phyloP scores from a whole-genome alignment of 768 basidiomycete genomes.

The Pulveroboletus sp. region DNA sequence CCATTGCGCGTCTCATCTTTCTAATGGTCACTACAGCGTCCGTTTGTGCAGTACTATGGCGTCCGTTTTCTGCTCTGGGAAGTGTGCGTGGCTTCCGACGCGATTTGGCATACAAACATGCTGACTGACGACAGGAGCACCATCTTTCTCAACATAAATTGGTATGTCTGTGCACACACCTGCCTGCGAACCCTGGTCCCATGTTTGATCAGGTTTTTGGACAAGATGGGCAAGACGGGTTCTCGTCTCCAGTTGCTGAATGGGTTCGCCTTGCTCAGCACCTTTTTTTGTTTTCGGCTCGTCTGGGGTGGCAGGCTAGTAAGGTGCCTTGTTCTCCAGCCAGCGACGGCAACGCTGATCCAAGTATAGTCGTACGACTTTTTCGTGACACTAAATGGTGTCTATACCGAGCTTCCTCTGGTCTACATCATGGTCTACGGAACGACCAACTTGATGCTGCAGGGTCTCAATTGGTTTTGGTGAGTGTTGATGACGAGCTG shows the following conservation, averaged over 20 bases:
- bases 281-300: constrained; percentile 71
- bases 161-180: constrained; percentile 42
- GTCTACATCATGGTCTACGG: constrained; percentile 51
- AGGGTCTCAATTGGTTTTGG: constrained; percentile 80
- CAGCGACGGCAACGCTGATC: constrained; percentile 3
- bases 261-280: constrained; percentile 58
- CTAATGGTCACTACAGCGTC: constrained; percentile 40
- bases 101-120: not conserved
- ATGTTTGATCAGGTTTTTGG: constrained; percentile 55
- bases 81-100: constrained; percentile 40
- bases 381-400: constrained; percentile 52
- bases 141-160: constrained; percentile 85
- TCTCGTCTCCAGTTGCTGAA: constrained; percentile 67
- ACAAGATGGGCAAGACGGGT: constrained; percentile 74
- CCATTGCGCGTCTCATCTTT: not conserved
- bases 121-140: constrained; percentile 54
- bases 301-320: constrained; percentile 61
- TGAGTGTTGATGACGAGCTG: constrained; percentile 31
- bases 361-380: constrained; percentile 61
- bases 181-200: not conserved
- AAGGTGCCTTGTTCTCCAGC: not conserved
- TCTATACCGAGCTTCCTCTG: constrained; percentile 53
- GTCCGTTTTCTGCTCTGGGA: constrained; percentile 84
- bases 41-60: constrained; percentile 80
- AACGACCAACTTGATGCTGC: constrained; percentile 60